Percentiles rank a stretch among this genome's conserved stretches.
Conservation (phyloP, 208 protist species). For the Acanthamoeba lenticulata region DNA sequence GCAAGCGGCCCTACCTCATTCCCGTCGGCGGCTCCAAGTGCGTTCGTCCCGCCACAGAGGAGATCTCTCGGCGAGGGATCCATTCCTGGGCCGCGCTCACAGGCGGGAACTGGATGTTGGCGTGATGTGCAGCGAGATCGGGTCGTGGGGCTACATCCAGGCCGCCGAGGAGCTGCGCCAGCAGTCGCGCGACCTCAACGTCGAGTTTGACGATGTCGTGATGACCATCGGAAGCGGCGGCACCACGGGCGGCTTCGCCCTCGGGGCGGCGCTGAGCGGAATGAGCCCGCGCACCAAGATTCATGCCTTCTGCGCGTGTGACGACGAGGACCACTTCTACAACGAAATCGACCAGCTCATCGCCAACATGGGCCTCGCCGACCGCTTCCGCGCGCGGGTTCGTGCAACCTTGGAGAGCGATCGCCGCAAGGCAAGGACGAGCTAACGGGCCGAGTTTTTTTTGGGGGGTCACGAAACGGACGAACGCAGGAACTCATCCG, state of each 20-base stretch:
- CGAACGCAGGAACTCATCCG: background rate
- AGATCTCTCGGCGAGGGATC: too few species aligned
- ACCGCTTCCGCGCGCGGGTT: background rate
- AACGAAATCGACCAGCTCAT: conserved; percentile 47
- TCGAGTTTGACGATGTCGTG: background rate
- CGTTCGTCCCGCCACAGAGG: too few species aligned
- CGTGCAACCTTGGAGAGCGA: too few species aligned
- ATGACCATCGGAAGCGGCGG: conserved; percentile 59
- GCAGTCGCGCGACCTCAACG: conserved; percentile 32
- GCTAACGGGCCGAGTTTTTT: too few species aligned
- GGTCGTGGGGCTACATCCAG: conserved; percentile 76
- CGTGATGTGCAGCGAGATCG: conserved; percentile 25
- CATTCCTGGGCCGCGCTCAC: too few species aligned
- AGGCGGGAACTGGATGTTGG: background rate
- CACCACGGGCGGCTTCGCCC: conserved; percentile 71
- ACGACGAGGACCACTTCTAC: conserved; percentile 64
- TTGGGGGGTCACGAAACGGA: too few species aligned
- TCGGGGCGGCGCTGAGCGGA: conserved; percentile 66
- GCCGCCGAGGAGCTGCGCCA: conserved; percentile 67
- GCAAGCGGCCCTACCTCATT: conserved; percentile 70
- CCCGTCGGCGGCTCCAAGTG: conserved; percentile 73
- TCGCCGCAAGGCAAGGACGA: too few species aligned
- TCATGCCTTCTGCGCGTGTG: conserved; percentile 53
- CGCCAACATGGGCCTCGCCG: background rate
- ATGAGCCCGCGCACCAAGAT: background rate